Percentiles rank a stretch among this genome's conserved stretches.
Evolutionary conservation across 2,329 filamentous ascomycete species (phyloP).

Genomic region (Penicillium thymicola): DNA sequence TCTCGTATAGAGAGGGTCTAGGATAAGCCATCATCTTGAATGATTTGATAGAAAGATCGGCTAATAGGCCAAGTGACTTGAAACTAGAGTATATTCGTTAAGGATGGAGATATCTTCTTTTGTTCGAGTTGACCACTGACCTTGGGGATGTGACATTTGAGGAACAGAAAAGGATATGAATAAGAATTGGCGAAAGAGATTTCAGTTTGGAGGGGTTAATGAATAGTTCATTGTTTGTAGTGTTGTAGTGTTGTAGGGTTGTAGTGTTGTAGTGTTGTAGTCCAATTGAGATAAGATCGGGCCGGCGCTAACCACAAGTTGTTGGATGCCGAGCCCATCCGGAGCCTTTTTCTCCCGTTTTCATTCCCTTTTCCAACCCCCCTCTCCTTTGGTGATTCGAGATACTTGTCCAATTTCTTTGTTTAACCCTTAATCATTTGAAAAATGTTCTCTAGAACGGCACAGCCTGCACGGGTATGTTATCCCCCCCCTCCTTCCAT

Average conservation of each 20-base stretch:
- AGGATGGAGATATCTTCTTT: background rate
- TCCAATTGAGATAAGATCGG: constrained; percentile 21
- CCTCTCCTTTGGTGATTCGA: constrained; percentile 8
- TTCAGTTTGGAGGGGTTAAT: background rate
- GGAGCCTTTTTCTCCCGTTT: constrained; percentile 33
- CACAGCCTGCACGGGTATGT: constrained; percentile 43
- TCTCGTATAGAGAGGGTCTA: background rate
- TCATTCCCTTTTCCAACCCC: constrained; percentile 18
- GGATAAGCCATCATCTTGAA: background rate
- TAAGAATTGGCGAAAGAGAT: background rate
- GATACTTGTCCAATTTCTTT: constrained; percentile 11
- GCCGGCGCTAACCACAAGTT: constrained; percentile 16
- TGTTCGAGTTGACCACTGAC: background rate
- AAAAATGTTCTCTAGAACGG: constrained; percentile 44
- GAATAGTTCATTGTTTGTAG: too few species aligned
- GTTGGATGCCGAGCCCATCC: constrained; percentile 35
- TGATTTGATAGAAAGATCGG: background rate
- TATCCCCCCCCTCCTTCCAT: constrained; percentile 33
- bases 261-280: too few species aligned
- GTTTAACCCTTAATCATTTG: constrained; percentile 17
- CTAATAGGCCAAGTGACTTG: background rate
- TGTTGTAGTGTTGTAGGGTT: too few species aligned
- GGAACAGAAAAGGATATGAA: background rate
- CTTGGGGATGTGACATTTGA: background rate
- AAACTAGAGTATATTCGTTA: background rate